Conservation (phyloP, 306 rosid genomes). For the Pterocarpus santalinus region DNA sequence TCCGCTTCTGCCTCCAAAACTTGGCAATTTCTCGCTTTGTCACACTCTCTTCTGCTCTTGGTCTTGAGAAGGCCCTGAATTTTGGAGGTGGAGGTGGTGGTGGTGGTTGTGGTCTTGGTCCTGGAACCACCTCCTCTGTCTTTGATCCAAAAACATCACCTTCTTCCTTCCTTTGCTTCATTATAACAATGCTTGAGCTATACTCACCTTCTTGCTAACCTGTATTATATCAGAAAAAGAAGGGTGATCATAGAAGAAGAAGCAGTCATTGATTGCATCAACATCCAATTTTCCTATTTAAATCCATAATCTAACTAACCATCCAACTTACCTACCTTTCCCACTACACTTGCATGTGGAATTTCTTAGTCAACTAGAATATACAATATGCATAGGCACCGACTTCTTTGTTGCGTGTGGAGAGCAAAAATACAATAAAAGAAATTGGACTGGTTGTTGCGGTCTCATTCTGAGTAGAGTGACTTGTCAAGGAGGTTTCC, state of each 20-base stretch:
- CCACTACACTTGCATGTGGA: slow-evolving; percentile 9
- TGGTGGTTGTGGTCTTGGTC: slow-evolving; percentile 51
- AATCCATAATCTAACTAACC: slow-evolving; percentile 49
- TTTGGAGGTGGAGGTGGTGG: slow-evolving; percentile 67
- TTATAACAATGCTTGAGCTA: background rate
- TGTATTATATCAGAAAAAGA: slow-evolving; percentile 9
- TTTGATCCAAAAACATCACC: slow-evolving; percentile 41
- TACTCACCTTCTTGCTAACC: background rate
- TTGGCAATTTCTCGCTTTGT: slow-evolving; percentile 78
- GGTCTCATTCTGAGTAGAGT: background rate
- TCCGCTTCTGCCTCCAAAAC: slow-evolving; percentile 78
- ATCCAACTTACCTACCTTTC: slow-evolving; percentile 63
- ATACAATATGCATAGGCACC: slow-evolving; percentile 11
- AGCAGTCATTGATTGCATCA: slow-evolving; percentile 8
- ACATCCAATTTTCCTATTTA: slow-evolving; percentile 14
- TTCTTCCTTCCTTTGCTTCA: slow-evolving; percentile 53
- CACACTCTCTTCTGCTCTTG: slow-evolving; percentile 59
- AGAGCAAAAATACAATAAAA: background rate
- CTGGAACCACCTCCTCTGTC: slow-evolving; percentile 35
- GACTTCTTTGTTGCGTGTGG: slow-evolving; percentile 36
- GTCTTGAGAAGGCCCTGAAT: slow-evolving; percentile 36
- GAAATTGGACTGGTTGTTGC: slow-evolving; percentile 51
- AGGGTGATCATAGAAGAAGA: slow-evolving; percentile 16
- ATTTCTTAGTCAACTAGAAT: slow-evolving; percentile 30
- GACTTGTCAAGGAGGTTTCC: slow-evolving; percentile 10